A percentile compares a stretch with the other conserved stretches of the same genome.
Conservation (phyloP, 768 basidiomycete genomes). For the Tylopilus felleus region DNA sequence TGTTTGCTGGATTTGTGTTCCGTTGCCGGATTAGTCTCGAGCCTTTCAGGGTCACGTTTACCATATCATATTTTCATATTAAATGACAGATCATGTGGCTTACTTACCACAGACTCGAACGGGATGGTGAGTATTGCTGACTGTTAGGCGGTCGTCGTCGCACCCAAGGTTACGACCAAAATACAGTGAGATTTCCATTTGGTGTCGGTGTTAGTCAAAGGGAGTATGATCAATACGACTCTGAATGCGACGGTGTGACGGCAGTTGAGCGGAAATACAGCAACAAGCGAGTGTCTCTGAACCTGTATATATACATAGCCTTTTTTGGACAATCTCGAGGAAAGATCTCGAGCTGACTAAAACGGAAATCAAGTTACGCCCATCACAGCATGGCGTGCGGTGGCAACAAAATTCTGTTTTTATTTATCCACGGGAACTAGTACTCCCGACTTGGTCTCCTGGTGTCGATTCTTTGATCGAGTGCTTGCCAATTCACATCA, state of each 20-base stretch:
- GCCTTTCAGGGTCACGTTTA: constrained; percentile 15
- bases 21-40: constrained; percentile 7
- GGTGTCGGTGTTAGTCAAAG: neutral
- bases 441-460: too few species aligned
- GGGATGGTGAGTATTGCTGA: neutral
- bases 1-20: constrained; percentile 5
- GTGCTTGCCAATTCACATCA: neutral
- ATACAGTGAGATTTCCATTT: neutral
- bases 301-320: constrained; percentile 3
- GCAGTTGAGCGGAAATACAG: constrained; percentile 28
- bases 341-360: too few species aligned
- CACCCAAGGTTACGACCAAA: neutral
- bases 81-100: neutral
- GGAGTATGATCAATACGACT: neutral
- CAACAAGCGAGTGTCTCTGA: constrained; percentile 9
- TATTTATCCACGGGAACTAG: too few species aligned
- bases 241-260: neutral
- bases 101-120: neutral
- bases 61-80: constrained; percentile 2
- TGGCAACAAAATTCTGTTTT: too few species aligned
- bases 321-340: constrained; percentile 5
- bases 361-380: too few species aligned
- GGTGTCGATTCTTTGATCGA: too few species aligned
- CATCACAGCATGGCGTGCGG: too few species aligned
- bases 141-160: neutral